Conservation (phyloP, 345 rosid species). For the Sapria himalayana region DNA sequence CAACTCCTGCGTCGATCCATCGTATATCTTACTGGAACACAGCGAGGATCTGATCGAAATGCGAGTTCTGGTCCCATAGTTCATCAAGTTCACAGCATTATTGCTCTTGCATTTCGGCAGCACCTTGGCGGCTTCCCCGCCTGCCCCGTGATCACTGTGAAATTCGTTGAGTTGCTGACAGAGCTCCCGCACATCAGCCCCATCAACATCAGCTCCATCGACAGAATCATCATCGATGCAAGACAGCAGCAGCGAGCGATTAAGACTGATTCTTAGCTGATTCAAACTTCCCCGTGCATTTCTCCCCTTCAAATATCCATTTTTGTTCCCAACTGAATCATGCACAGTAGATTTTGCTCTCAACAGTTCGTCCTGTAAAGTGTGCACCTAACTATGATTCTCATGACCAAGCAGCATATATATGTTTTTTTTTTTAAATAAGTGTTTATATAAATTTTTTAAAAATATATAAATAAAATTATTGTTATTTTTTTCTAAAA, state of each 20-base stretch:
- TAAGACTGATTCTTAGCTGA: slow-evolving; percentile 78
- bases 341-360: slow-evolving; percentile 48
- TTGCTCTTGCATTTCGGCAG: too few species aligned
- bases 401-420: too few species aligned
- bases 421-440: too few species aligned
- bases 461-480: too few species aligned
- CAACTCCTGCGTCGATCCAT: slow-evolving; percentile 57
- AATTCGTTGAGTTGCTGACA: slow-evolving; percentile 43
- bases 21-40: slow-evolving; percentile 47
- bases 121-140: too few species aligned
- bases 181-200: slow-evolving; percentile 53
- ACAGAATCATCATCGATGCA: slow-evolving; percentile 25
- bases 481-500: too few species aligned
- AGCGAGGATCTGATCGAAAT: slow-evolving; percentile 55
- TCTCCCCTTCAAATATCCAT: slow-evolving; percentile 24
- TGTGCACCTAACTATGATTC: background rate
- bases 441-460: too few species aligned
- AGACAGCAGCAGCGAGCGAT: slow-evolving; percentile 72
- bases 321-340: slow-evolving; percentile 25
- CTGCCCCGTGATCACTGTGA: slow-evolving; percentile 25
- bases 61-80: slow-evolving; percentile 22
- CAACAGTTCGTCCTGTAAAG: slow-evolving; percentile 76
- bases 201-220: slow-evolving; percentile 42
- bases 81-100: too few species aligned
- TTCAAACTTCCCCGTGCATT: slow-evolving; percentile 66